Evolutionary conservation across 768 basidiomycete genomes (phyloP), one percentile per base, ranked within the genome.

Genomic region (Boletus edulis): DNA sequence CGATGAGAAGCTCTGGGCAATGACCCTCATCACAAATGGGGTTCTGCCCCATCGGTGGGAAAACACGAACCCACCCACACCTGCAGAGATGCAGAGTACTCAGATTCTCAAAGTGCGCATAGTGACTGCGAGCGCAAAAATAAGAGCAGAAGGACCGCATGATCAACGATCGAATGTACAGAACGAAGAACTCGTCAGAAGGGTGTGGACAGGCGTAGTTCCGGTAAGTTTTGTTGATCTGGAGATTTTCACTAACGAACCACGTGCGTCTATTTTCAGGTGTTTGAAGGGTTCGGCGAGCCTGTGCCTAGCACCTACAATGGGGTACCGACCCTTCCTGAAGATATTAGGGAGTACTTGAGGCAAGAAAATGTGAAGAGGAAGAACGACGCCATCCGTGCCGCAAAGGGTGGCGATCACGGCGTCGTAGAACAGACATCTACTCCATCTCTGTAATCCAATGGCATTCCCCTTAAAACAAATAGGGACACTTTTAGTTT

Each of bases 351-450:
- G 42, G 62, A 58, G 27, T 47, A 65, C n/a, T 11, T 67, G 24
- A 62, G 63, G 39, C 55, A 10, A 37, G 60, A 67, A 38, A 66
- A 66, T 29, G 35, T 57, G 47, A 67, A 39, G 46, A 59, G 62
- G 43, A 66, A 67, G 58, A 66, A 58, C n/a, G 46, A 58, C 17
- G 66, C 66, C 14, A 52, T 56, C 46, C 52, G 40, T 32, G 65
- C 54, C 5, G 62, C 65, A 7, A 66, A 56, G 32, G 56, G 38
- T 78, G 67, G 59, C 78, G 80, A 58, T 82, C 29, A 51, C 7
- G 10, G n/a, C 18, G 11, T 46, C 17, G 49, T 49, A 38, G 40
- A 51, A 32, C 51, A 46, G 13, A 22, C 5, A 20, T 32, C 9
- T 40, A 12, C 20, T 18, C 34, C 24, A 5, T 32, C 40, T n/a